Conservation (phyloP, 371 early-diverging fungal genomes). For the Lichtheimia ramosa region DNA sequence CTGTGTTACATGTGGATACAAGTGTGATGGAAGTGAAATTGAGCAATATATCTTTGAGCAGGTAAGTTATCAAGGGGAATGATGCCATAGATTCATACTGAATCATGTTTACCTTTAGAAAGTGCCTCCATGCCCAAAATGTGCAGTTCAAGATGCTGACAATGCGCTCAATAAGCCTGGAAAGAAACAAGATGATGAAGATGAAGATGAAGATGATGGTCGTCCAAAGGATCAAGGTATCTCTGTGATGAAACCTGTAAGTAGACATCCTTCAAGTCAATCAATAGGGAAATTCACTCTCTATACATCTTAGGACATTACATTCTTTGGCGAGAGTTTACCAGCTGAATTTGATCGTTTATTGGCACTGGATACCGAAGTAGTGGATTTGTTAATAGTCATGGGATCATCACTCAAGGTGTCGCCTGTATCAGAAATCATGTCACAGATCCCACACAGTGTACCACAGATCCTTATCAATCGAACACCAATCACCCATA, state of each 20-base stretch:
- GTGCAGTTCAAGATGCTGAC: conserved; percentile 8
- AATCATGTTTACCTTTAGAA: conserved; percentile 8
- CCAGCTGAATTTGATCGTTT: conserved; percentile 75
- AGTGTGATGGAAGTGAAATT: conserved; percentile 77
- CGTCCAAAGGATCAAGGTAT: conserved; percentile 14
- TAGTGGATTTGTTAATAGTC: conserved; percentile 87
- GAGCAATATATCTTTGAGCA: conserved; percentile 75
- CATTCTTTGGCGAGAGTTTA: conserved; percentile 93
- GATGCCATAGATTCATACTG: too few relatives aligned
- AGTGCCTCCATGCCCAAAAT: conserved; percentile 51
- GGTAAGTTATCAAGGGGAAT: conserved; percentile 12
- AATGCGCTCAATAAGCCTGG: neutral
- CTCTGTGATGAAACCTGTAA: conserved; percentile 53
- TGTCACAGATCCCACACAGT: conserved; percentile 76
- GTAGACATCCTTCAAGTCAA: neutral
- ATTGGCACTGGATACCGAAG: conserved; percentile 67
- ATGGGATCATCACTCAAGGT: conserved; percentile 97
- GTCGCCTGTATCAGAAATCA: conserved; percentile 90
- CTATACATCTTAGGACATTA: conserved; percentile 66
- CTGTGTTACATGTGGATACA: conserved; percentile 83
- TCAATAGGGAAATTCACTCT: neutral
- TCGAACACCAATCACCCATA: conserved; percentile 79
- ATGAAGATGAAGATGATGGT: conserved; percentile 39
- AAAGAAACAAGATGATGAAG: conserved; percentile 22
- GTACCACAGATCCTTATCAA: conserved; percentile 94